Base-by-base conservation (phyloP, 192 early-diverging fungal genomes). In the Coemansia sp. region DNA sequence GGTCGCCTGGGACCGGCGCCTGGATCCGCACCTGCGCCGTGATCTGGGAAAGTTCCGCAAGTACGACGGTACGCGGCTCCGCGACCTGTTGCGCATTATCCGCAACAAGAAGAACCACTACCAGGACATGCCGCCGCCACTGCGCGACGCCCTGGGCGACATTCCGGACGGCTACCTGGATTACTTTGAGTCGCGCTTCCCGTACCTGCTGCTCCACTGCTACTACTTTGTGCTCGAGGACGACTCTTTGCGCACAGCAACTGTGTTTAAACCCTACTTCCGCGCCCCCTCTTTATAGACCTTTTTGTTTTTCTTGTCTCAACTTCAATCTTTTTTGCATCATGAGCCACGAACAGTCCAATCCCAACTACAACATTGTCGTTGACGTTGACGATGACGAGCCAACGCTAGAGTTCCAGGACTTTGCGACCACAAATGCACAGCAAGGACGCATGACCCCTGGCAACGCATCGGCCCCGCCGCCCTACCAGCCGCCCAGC, bases 81-180 rank as follows among this genome's bases (percentile, higher is more conserved):
- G 92, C 15, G 95, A 98, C 75, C 76, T 98, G 59, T 74, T 98
- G 67, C 86, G 96, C 52, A 90, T 91, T 2, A 73, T 98, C 36
- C 85, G 96, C 49, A 98, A 98, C 70, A 97, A 97, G 86, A 97
- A 97, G 89, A 93, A 96, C 67, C 96, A 98, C 69, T 98, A 93
- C 74, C 94, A 95, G 71, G 96, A 98, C 72, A 78, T 97, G 61
- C 87, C 93, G 4, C 71, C 74, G 28, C 80, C 87, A 65, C 89
- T 93, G 17, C 87, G 93, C 63, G 79, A 85, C 40, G 78, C 89
- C 1, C 76, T 97, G 22, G 96, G 96, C 22, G 82, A 90, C 31
- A 82, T 93, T 3, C 96, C 96, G 9, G 89, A 93, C 28, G 92
- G 89, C 20, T 98, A 93, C 64, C 65, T 96, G 64, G 75, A 81